Evolutionary conservation across 148 eudicot species (phyloP).

Genomic region (Rhododendron henanense): DNA sequence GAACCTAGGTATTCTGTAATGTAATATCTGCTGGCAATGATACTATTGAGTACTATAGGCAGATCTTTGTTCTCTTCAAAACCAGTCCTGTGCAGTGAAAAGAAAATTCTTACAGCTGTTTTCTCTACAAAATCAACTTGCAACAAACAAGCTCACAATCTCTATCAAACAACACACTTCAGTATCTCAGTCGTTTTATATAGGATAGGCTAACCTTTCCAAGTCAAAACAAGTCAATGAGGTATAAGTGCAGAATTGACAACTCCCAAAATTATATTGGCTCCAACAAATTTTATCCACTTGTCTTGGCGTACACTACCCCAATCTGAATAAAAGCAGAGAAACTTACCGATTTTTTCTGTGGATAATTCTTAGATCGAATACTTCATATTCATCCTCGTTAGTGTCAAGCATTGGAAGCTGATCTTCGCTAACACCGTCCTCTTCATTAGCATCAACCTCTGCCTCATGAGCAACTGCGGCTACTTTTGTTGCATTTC

Average conservation of each 20-base stretch:
- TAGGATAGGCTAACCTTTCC: neutral
- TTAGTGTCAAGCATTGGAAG: slow-evolving; percentile 34
- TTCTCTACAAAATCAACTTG: slow-evolving; percentile 21
- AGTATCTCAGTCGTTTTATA: neutral
- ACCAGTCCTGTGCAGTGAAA: slow-evolving; percentile 68
- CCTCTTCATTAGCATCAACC: slow-evolving; percentile 41
- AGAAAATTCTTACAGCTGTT: slow-evolving; percentile 20
- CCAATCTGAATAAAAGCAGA: neutral
- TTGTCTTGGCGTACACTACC: neutral
- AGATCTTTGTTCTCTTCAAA: slow-evolving; percentile 91
- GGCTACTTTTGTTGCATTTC: slow-evolving; percentile 21
- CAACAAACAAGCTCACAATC: slow-evolving; percentile 11
- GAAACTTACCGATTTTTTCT: slow-evolving; percentile 75
- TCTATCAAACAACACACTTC: slow-evolving; percentile 3
- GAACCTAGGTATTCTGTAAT: slow-evolving; percentile 90
- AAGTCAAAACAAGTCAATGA: neutral
- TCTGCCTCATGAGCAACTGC: slow-evolving; percentile 27
- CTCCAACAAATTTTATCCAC: neutral
- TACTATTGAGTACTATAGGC: slow-evolving; percentile 63
- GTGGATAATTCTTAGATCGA: slow-evolving; percentile 80
- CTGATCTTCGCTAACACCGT: slow-evolving; percentile 38
- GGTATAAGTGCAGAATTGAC: neutral
- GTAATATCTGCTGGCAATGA: slow-evolving; percentile 75
- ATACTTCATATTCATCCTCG: slow-evolving; percentile 80
- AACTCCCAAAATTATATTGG: neutral